Base-by-base conservation (phyloP, 345 rosid species). In the Noccaea bulbosa region DNA sequence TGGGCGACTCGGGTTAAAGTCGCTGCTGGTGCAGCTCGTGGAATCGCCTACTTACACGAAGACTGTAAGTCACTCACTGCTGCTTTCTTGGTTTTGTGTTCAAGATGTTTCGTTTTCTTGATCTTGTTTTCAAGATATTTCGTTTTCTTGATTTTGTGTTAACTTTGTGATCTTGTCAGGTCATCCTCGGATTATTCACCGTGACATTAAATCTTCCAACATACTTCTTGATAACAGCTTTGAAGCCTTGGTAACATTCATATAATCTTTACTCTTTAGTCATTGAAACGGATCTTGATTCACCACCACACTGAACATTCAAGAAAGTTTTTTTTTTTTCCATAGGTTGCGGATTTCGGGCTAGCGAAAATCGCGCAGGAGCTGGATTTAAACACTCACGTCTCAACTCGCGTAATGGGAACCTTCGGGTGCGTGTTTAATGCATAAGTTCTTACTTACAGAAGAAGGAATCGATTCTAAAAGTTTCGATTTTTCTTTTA, bases 1-100 rank as follows among this genome's bases (percentile, higher is more conserved):
- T 94, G 98, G 99, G 87, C 72, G 30, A 82, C 77, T 11, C 84
- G 97, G 70, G 90, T 91, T 43, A 89, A 74, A 79, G 89, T 89
- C 52, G 96, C 97, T 76, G 93, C 91, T 75, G 99, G 98, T 59
- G 96, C 99, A 70, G 99, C 99, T 71, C 97, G 91, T 51, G 99
- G 99, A 79, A 84, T 94, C 49, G 97, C 99, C 33, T 94, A 94
- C 72, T 87, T 94, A 24, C 99, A 94, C 63, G 99, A 94, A 87
- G 99, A 94, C 77, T 94, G 99, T 94, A 91, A 84, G 54, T 65
- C 78, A 55, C 77, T 65, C 78, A 55, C 77, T 77, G 53, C 40
- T 77, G 59, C 40, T 69, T 60, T 48, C 30, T 62, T 35, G 8
- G 5, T 49, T 67, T 47, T 39, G 4, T 39, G 2, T 30, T 4